These are phyloP conservation scores for Jamesozyma rosinii DNA, from an alignment of 805 yeast species.

Conservation along the genomic window DNA sequence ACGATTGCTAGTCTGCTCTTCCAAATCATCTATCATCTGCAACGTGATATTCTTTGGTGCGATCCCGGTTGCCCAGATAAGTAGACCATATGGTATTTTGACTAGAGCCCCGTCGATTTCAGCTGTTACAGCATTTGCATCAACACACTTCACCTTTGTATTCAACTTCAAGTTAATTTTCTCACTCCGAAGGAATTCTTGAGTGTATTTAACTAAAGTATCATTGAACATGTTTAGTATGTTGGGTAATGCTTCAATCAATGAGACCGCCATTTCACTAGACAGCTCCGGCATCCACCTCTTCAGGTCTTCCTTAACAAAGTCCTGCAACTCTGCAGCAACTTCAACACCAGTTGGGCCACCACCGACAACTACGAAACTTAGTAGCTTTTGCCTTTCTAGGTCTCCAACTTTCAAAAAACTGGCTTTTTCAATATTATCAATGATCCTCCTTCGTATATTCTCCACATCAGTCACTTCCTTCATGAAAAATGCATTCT, in stretches of 20 bases:
- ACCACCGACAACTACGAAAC: constrained; percentile 91
- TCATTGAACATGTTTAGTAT: constrained; percentile 70
- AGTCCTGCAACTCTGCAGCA: constrained; percentile 94
- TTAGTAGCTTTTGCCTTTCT: constrained; percentile 75
- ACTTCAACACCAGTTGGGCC: constrained; percentile 98
- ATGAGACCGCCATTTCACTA: constrained; percentile 69
- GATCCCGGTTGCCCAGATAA: constrained; percentile 98
- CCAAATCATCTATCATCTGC: constrained; percentile 52
- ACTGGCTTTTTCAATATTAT: constrained; percentile 81
- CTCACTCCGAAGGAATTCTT: constrained; percentile 58
- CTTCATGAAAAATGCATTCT: constrained; percentile 80
- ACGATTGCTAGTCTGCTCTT: constrained; percentile 71
- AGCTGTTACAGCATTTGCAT: constrained; percentile 59
- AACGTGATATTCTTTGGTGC: constrained; percentile 71
- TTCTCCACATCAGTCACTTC: constrained; percentile 82
- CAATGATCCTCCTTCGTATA: constrained; percentile 74
- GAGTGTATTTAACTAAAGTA: constrained; percentile 68
- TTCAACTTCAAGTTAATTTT: constrained; percentile 69
- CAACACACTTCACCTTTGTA: constrained; percentile 85
- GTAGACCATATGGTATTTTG: constrained; percentile 79
- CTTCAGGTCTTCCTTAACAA: constrained; percentile 79
- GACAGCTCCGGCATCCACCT: constrained; percentile 85
- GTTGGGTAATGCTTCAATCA: constrained; percentile 86
- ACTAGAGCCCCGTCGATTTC: constrained; percentile 60
- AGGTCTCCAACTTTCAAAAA: constrained; percentile 61